Evolutionary conservation across 441 rosid genomes (phyloP).

Genomic region (Populus hybrid): DNA sequence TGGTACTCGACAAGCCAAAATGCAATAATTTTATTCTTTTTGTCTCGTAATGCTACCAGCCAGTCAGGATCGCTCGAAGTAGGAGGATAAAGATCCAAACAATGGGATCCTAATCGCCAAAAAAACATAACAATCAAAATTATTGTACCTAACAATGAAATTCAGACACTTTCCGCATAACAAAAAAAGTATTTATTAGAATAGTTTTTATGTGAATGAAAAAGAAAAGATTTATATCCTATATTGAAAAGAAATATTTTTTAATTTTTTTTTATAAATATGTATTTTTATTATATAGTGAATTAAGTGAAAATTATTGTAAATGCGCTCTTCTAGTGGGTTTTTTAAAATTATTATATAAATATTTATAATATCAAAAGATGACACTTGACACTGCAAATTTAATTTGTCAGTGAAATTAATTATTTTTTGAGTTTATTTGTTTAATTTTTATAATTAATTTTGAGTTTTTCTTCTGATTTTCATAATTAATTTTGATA

Average conservation of each 20-base stretch:
- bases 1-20: conserved; percentile 7
- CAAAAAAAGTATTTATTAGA: too few relatives aligned
- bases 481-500: too few relatives aligned
- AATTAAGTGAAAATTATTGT: too few relatives aligned
- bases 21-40: conserved; percentile 6
- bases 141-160: neutral
- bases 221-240: neutral
- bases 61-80: conserved; percentile 7
- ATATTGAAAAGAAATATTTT: neutral
- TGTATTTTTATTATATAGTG: too few relatives aligned
- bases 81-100: neutral
- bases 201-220: too few relatives aligned
- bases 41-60: conserved; percentile 1
- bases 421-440: too few relatives aligned
- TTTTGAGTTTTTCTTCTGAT: too few relatives aligned
- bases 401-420: too few relatives aligned
- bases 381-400: too few relatives aligned
- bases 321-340: fast-evolving
- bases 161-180: neutral
- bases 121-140: neutral
- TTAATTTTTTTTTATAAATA: too few relatives aligned
- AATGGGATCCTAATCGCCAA: conserved; percentile 3
- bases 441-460: too few relatives aligned
- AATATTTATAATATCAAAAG: too few relatives aligned
- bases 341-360: neutral